Conservation (phyloP, 2,329 filamentous ascomycete genomes). For the Zalaria obscura region DNA sequence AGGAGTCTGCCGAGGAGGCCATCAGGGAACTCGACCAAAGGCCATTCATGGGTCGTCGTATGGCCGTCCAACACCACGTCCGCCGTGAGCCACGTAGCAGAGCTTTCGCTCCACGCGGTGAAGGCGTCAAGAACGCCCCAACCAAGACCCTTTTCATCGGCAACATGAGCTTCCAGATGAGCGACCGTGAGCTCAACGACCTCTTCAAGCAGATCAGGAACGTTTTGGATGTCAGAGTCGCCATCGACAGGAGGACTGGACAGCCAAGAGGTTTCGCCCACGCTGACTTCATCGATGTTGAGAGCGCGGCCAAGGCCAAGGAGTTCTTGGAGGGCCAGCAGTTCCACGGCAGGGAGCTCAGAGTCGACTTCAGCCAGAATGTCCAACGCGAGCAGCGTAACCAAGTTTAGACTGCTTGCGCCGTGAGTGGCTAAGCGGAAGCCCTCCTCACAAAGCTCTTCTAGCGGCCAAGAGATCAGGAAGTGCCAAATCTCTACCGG, state of each 20-base stretch:
- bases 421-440: too few relatives aligned
- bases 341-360: constrained; percentile 53
- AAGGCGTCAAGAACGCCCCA: constrained; percentile 19
- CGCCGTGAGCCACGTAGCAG: constrained; percentile 10
- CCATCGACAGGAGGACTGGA: constrained; percentile 68
- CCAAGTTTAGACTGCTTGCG: too few relatives aligned
- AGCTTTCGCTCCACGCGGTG: neutral
- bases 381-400: too few relatives aligned
- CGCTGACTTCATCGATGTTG: constrained; percentile 59
- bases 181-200: constrained; percentile 66
- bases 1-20: constrained; percentile 40
- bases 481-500: too few relatives aligned
- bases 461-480: too few relatives aligned
- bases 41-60: constrained; percentile 48
- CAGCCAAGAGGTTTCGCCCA: constrained; percentile 75
- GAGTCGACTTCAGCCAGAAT: constrained; percentile 41
- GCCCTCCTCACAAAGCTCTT: too few relatives aligned
- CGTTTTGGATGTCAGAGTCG: constrained; percentile 63
- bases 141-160: constrained; percentile 65
- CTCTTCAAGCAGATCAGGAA: constrained; percentile 59
- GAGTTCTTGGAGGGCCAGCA: constrained; percentile 40
- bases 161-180: constrained; percentile 76
- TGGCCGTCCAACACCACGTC: constrained; percentile 46
- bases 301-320: constrained; percentile 48
- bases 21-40: constrained; percentile 44